Evolutionary conservation across 192 early-diverging fungal species (phyloP).

Genomic region (Coemansia sp.): DNA sequence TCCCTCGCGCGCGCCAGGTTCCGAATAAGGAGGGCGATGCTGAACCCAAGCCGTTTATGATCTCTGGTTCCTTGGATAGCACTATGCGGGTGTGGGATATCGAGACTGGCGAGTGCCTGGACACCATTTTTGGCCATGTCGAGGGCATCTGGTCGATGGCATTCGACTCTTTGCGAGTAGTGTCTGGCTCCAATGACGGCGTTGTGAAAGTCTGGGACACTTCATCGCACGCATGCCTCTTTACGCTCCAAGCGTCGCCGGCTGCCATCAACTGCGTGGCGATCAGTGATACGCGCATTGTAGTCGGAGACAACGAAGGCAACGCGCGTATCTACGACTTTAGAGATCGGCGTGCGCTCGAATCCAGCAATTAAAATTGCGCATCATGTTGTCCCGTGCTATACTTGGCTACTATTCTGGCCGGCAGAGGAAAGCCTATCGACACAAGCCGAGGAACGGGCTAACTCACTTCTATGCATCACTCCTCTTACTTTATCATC

Average conservation of each 20-base stretch:
- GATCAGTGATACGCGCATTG: constrained; percentile 84
- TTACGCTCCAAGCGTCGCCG: constrained; percentile 64
- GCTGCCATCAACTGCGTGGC: constrained; percentile 80
- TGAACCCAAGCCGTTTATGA: constrained; percentile 56
- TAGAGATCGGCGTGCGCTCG: constrained; percentile 30
- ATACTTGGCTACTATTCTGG: background rate
- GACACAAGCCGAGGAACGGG: background rate
- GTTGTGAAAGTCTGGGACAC: constrained; percentile 79
- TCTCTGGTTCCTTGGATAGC: constrained; percentile 84
- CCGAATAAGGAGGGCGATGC: constrained; percentile 6
- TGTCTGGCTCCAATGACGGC: constrained; percentile 68
- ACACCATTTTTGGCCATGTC: constrained; percentile 77
- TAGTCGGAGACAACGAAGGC: constrained; percentile 85
- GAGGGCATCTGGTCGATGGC: constrained; percentile 83
- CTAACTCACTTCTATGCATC: background rate
- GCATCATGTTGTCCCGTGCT: background rate
- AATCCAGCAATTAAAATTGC: background rate
- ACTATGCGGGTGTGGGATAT: constrained; percentile 93
- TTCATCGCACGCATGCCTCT: constrained; percentile 66
- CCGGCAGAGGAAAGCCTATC: background rate
- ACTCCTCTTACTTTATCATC: too few relatives aligned
- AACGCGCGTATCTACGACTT: constrained; percentile 84
- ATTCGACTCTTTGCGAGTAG: constrained; percentile 73
- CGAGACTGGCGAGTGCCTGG: constrained; percentile 72
- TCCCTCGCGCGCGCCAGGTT: background rate